Conservation (phyloP, 208 protist genomes). For the Blechomonas ayalai region DNA sequence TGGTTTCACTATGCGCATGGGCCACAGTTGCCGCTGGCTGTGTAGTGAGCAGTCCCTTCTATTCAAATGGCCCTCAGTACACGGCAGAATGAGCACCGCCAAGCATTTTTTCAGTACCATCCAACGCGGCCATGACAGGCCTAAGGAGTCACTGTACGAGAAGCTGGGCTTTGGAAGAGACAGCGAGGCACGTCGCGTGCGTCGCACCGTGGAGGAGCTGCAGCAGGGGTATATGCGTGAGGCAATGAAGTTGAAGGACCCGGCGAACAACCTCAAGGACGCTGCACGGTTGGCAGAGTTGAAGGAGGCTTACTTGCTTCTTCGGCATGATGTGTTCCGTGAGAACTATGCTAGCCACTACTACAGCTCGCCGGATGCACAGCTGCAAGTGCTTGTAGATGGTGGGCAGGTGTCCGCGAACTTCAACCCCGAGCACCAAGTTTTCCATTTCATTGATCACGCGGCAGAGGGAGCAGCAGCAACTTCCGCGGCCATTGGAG, state of each 20-base stretch:
- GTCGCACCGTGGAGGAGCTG: slow-evolving; percentile 55
- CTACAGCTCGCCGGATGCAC: slow-evolving; percentile 70
- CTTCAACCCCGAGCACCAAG: slow-evolving; percentile 75
- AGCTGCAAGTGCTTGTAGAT: slow-evolving; percentile 64
- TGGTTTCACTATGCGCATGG: too few relatives aligned
- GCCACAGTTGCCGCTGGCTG: too few relatives aligned
- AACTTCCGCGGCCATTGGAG: neutral
- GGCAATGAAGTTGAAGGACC: slow-evolving; percentile 56
- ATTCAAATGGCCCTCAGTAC: too few relatives aligned
- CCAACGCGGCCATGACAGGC: slow-evolving; percentile 62
- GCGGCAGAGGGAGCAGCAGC: slow-evolving; percentile 8
- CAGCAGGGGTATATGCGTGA: slow-evolving; percentile 49
- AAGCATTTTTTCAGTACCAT: slow-evolving; percentile 34
- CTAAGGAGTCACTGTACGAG: slow-evolving; percentile 47
- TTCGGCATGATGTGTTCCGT: slow-evolving; percentile 47
- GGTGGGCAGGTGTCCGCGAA: slow-evolving; percentile 66
- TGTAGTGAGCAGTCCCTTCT: too few relatives aligned
- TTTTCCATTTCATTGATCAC: slow-evolving; percentile 66
- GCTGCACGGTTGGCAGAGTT: slow-evolving; percentile 32
- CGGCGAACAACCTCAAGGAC: slow-evolving; percentile 32
- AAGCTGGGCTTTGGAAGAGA: slow-evolving; percentile 65
- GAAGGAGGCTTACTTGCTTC: slow-evolving; percentile 44
- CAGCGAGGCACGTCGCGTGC: slow-evolving; percentile 36
- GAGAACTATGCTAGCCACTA: slow-evolving; percentile 51
- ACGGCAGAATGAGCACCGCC: too few relatives aligned